phyloP scores from a whole-genome alignment of 192 early-diverging fungal genomes.

The Coemansia erecta region DNA sequence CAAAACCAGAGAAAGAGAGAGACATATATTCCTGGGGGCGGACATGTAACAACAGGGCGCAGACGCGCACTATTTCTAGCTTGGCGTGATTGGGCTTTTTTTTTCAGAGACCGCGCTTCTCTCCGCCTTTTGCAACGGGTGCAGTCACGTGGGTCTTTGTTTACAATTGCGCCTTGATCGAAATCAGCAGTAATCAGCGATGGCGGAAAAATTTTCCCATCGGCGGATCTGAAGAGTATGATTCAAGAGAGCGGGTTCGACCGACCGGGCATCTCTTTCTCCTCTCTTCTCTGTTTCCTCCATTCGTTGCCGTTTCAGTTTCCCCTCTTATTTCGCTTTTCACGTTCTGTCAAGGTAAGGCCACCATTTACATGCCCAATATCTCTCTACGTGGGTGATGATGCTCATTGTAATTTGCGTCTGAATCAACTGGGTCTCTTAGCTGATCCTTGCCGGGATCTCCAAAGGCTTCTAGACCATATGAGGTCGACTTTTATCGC shows the following conservation, averaged over 20 bases:
- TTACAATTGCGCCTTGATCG: no score
- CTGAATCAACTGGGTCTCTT: slow-evolving; percentile 27
- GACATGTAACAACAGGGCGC: no score
- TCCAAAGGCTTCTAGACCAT: slow-evolving; percentile 24
- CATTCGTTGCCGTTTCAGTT: slow-evolving; percentile 2
- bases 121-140: no score
- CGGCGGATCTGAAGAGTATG: not conserved
- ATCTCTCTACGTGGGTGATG: slow-evolving; percentile 11
- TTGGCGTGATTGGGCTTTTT: no score
- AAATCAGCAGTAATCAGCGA: no score
- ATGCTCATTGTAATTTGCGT: slow-evolving; percentile 57
- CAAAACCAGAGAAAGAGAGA: no score
- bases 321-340: not conserved
- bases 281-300: not conserved
- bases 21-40: no score
- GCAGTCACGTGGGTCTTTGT: no score
- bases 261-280: not conserved
- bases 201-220: not conserved
- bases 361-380: not conserved
- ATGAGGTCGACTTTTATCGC: slow-evolving; percentile 37
- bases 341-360: slow-evolving; percentile 10
- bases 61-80: no score
- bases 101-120: no score
- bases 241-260: not conserved
- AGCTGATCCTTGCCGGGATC: slow-evolving; percentile 50